A percentile compares a stretch with the other conserved stretches of the same genome.
Evolutionary conservation across 2,329 filamentous ascomycete species (phyloP).

Genomic region (Neofusicoccum laricinum): DNA sequence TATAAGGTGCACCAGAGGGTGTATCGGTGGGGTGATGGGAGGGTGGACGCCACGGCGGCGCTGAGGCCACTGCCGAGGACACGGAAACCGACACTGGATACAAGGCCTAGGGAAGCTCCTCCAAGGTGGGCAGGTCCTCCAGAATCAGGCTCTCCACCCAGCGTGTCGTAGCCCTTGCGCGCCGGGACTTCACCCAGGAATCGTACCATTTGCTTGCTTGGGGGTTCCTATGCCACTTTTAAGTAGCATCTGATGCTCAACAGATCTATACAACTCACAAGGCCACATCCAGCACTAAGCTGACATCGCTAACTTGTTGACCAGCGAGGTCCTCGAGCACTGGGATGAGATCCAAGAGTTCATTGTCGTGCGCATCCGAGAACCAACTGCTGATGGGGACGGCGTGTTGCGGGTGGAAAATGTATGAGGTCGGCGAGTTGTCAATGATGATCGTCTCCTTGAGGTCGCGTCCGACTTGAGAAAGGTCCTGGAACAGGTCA

Average conservation of each 20-base stretch:
- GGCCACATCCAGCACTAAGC: constrained; percentile 89
- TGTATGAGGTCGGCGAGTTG: constrained; percentile 98
- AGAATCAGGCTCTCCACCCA: background rate
- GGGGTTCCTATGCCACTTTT: constrained; percentile 5
- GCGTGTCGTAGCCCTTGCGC: background rate
- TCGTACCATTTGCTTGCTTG: background rate
- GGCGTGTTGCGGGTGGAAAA: constrained; percentile 98
- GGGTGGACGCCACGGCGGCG: constrained; percentile 1
- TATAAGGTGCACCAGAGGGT: constrained; percentile 12
- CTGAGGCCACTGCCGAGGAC: constrained; percentile 8
- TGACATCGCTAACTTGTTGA: constrained; percentile 87
- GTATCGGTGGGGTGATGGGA: constrained; percentile 9
- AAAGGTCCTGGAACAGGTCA: constrained; percentile 65
- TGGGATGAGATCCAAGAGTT: constrained; percentile 93
- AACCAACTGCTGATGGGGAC: constrained; percentile 99
- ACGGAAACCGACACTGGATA: background rate
- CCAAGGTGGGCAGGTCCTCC: background rate
- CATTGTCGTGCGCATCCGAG: constrained; percentile 98
- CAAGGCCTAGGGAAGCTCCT: background rate
- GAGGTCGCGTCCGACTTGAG: constrained; percentile 91
- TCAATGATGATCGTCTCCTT: constrained; percentile 99
- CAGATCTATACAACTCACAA: constrained; percentile 42
- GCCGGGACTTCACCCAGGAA: background rate
- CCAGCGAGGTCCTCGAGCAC: constrained; percentile 96
- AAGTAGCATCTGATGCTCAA: constrained; percentile 10